These are phyloP conservation scores for Boletus pseudo-olivaceus DNA, from an alignment of 768 basidiomycete species.

Conservation along the genomic window DNA sequence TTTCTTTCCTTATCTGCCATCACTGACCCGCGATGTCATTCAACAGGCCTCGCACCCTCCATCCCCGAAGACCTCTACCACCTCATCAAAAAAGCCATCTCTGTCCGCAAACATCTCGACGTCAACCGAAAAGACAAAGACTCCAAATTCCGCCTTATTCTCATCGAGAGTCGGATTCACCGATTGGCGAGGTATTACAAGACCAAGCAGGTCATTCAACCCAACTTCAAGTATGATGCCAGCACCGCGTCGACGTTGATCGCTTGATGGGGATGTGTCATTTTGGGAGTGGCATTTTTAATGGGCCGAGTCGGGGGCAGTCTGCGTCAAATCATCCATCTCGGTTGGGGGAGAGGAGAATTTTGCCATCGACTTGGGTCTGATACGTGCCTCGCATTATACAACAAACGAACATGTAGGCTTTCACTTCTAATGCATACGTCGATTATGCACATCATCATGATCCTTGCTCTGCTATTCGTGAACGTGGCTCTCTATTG, in stretches of 20 bases:
- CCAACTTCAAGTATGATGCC: conserved; percentile 98
- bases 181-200: conserved; percentile 98
- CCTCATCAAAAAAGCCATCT: conserved; percentile 99
- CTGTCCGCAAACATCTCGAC: conserved; percentile 98
- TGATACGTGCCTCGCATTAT: conserved; percentile 6
- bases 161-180: conserved; percentile 99
- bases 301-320: conserved; percentile 1
- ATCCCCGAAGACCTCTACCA: conserved; percentile 99
- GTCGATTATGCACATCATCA: conserved; percentile 9
- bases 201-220: conserved; percentile 95
- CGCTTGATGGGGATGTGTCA: conserved; percentile 44
- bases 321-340: background rate
- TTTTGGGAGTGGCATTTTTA: background rate
- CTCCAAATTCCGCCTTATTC: conserved; percentile 93
- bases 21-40: background rate
- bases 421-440: conserved; percentile 18
- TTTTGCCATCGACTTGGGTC: background rate
- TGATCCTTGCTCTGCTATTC: background rate
- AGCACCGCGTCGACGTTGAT: conserved; percentile 91
- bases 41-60: conserved; percentile 85
- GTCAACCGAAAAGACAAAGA: conserved; percentile 99
- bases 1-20: background rate
- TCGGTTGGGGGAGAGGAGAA: background rate
- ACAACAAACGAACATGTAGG: conserved; percentile 20
- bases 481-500: background rate